Evolutionary conservation across 2,329 filamentous ascomycete species (phyloP), one percentile per base, ranked within the genome.

Genomic region (Aplosporella prunicola): DNA sequence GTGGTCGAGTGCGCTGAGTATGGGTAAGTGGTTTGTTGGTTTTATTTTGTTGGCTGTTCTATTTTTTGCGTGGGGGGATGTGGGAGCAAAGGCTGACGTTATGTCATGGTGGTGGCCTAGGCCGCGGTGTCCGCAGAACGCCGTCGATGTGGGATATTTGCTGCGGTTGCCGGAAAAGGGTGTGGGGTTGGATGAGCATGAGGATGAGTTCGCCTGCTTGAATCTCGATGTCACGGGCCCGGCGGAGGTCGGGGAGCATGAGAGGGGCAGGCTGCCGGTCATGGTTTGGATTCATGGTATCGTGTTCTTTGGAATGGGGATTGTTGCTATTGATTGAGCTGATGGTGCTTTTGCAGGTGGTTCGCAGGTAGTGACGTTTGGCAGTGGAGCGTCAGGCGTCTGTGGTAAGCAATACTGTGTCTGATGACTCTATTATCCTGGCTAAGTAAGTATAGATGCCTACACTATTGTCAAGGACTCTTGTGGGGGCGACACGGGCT

Each of bases 221-320:
- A 68, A 67, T 35, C 22, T 69, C 2, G 62, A 67, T 15, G 53
- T 69, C 3, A 58, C 49, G 4, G 43, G 48, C 13, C 63, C 53
- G 0, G 43, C 45, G 3, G 34, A 39, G n/a, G n/a, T n/a, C 1
- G 9, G 32, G 4, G 30, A 17, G 0, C 38, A 42, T 2, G 24
- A 22, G 5, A 16, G 15, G 9, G 32, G 27, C 9, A 6, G 16
- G 18, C 35, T 66, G 0, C 66, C 65, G 1, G 63, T 69, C 9
- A 32, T 67, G 7, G 41, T 68, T 9, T 69, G 65, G 63, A 63
- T 69, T 11, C 61, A 69, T 41, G 66, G 66, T 55, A 24, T 24
- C 11, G 22, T 24, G 11, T 24, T 11, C 11, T 24, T 11, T 20
- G 14, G 14, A 9, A 4, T n/a, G 6, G 20, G 5, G 14, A n/a